A percentile compares a stretch with the other conserved stretches of the same genome.
Conservation (phyloP, 148 eudicot species). For the Dysphania ambrosioides region DNA sequence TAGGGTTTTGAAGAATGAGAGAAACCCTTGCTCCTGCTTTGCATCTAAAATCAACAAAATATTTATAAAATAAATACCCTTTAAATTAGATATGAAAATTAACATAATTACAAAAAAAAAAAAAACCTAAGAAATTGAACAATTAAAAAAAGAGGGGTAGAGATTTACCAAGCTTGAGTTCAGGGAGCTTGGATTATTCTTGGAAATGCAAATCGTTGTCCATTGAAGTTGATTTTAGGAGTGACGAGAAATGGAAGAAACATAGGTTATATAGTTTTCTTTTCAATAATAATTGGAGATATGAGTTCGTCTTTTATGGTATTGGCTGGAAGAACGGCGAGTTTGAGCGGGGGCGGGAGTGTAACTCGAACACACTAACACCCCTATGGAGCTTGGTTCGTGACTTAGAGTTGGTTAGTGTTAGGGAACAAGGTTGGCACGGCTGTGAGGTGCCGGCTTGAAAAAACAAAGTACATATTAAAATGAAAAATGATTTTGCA, state of each 20-base stretch:
- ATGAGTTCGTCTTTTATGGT: not conserved
- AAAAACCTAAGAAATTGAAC: conserved; percentile 2
- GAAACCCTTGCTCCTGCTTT: conserved; percentile 97
- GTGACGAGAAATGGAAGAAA: not conserved
- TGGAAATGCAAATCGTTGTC: conserved; percentile 48
- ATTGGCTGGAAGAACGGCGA: conserved; percentile 29
- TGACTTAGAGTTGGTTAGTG: no score
- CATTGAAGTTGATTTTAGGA: conserved; percentile 34
- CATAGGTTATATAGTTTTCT: not conserved
- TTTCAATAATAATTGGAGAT: not conserved
- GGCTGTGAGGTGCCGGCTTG: no score
- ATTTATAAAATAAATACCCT: not conserved
- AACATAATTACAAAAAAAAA: no score
- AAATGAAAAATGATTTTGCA: no score
- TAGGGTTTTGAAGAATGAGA: conserved; percentile 79
- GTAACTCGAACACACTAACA: no score
- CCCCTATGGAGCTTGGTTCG: not conserved
- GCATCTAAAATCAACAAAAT: conserved; percentile 46
- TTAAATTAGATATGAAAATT: no score
- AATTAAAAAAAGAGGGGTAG: conserved; percentile 12
- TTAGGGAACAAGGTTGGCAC: no score
- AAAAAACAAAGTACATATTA: no score
- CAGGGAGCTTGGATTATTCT: conserved; percentile 78
- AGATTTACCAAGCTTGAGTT: conserved; percentile 86
- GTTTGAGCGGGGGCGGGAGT: conserved; percentile 1